Conservation (phyloP, 2,329 filamentous ascomycete species). For the Daldinia sp. region DNA sequence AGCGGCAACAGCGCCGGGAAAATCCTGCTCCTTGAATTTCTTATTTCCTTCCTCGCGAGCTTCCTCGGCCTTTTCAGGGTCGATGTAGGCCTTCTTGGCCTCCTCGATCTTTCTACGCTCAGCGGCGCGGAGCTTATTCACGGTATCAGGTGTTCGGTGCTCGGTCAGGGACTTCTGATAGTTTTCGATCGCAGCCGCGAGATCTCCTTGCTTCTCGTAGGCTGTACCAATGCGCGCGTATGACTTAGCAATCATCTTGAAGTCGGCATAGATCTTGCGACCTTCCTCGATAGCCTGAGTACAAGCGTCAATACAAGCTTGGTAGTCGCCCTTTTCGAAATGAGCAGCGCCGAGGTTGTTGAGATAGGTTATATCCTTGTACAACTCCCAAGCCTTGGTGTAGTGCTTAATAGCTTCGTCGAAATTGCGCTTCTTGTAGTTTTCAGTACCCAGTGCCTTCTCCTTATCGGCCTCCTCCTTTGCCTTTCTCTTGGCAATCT, state of each 20-base stretch:
- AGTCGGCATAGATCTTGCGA: slow-evolving; percentile 89
- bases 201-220: slow-evolving; percentile 89
- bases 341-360: slow-evolving; percentile 96
- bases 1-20: slow-evolving; percentile 92
- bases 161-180: slow-evolving; percentile 96
- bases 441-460: slow-evolving; percentile 92
- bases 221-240: slow-evolving; percentile 94
- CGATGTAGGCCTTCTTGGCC: slow-evolving; percentile 84
- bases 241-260: slow-evolving; percentile 98
- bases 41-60: slow-evolving; percentile 94
- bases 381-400: slow-evolving; percentile 89
- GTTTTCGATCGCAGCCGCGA: slow-evolving; percentile 83
- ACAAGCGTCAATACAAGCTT: slow-evolving; percentile 87
- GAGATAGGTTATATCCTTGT: slow-evolving; percentile 97
- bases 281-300: slow-evolving; percentile 91
- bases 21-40: slow-evolving; percentile 97
- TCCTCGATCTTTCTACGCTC: slow-evolving; percentile 87
- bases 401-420: slow-evolving; percentile 96
- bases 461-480: slow-evolving; percentile 94
- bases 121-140: slow-evolving; percentile 89
- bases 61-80: slow-evolving; percentile 92
- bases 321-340: slow-evolving; percentile 95
- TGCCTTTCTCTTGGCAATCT: slow-evolving; percentile 84
- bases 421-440: slow-evolving; percentile 98
- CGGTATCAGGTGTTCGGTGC: slow-evolving; percentile 93